A percentile compares a stretch with the other conserved stretches of the same genome.
These are phyloP conservation scores for Flaveria linearis DNA, from an alignment of 129 eudicot genomes.

Conservation along the genomic window DNA sequence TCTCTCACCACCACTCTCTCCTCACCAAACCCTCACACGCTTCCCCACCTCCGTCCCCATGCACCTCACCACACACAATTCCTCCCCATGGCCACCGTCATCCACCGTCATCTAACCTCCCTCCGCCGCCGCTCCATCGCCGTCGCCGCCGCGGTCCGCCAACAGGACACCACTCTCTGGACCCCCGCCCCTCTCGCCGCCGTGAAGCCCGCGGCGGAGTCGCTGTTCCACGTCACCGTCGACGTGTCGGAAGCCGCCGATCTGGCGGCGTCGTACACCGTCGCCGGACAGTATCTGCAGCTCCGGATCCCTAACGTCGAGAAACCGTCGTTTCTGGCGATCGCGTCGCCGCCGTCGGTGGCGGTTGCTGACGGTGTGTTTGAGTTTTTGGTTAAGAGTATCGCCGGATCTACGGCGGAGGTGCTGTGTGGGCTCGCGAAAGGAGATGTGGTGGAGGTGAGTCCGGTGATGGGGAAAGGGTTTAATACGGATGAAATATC, in stretches of 20 bases:
- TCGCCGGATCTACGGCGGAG: constrained; percentile 92
- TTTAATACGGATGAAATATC: constrained; percentile 59
- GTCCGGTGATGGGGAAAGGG: constrained; percentile 76
- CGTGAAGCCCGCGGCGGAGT: constrained; percentile 80
- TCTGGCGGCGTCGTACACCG: constrained; percentile 61
- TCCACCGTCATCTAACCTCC: constrained; percentile 48
- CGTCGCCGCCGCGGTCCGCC: constrained; percentile 65
- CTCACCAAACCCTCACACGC: constrained; percentile 28
- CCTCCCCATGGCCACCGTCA: constrained; percentile 57
- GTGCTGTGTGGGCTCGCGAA: constrained; percentile 58
- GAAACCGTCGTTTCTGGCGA: constrained; percentile 71
- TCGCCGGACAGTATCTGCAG: constrained; percentile 87
- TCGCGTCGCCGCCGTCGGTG: constrained; percentile 82
- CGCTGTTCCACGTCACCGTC: constrained; percentile 68
- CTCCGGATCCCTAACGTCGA: constrained; percentile 59
- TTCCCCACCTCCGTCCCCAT: constrained; percentile 55
- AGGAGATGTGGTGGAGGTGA: constrained; percentile 84
- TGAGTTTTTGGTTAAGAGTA: constrained; percentile 75
- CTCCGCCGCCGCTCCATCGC: constrained; percentile 51
- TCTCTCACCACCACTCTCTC: constrained; percentile 35
- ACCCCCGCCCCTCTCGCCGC: constrained; percentile 56
- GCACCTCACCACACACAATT: constrained; percentile 47
- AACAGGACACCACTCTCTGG: constrained; percentile 64
- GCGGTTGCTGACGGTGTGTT: constrained; percentile 59
- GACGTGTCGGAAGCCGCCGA: constrained; percentile 77